Evolutionary conservation across 2,329 filamentous ascomycete genomes (phyloP), one percentile per base, ranked within the genome.

Genomic region (Trichophyton mentagrophytes): DNA sequence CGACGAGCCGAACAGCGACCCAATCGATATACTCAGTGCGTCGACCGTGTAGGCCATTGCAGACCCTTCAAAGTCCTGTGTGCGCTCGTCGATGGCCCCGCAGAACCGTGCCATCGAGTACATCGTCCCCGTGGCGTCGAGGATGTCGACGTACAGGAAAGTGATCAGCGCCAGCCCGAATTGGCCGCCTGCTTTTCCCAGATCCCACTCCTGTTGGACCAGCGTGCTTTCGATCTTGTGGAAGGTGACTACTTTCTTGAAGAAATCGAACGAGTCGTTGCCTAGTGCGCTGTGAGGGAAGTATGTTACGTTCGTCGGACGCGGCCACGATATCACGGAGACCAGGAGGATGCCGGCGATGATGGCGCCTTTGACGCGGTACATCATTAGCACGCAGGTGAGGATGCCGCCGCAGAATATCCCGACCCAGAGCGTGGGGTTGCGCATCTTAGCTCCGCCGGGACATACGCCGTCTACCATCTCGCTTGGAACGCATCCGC

Each of bases 71-170:
- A 95, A 95, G 70, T 95, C 90, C 69, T 90, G 86, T 0, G 89
- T 93, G 58, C 84, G 81, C 66, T 89, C 86, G 66, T 95, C 88
- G 69, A 95, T 86, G 61, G 88, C 83, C 51, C 88, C 84, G 65
- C 86, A 86, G 72, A 92, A 93, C 33, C 86, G 85, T 17, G 90
- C 90, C 89, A 95, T 95, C 20, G 88, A 88, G 76, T 95, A 95
- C 62, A 95, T 77, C 0, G 89, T 95, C 67, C 89, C 90, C 0
- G 90, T 95, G 65, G 84, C 86, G 72, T 95, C 90, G 51, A 95
- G 82, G 63, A 95, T 92, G 68, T 95, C 90, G 65, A 95, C 89
- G 68, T 95, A 95, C 22, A 95, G 79, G 76, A 95, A 95, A 1
- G 90, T 95, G 72, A 95, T 85, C 65, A 95, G 84, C 0, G 90